Conservation (phyloP, 2,329 filamentous ascomycete species). For the Cladosporium velox region DNA sequence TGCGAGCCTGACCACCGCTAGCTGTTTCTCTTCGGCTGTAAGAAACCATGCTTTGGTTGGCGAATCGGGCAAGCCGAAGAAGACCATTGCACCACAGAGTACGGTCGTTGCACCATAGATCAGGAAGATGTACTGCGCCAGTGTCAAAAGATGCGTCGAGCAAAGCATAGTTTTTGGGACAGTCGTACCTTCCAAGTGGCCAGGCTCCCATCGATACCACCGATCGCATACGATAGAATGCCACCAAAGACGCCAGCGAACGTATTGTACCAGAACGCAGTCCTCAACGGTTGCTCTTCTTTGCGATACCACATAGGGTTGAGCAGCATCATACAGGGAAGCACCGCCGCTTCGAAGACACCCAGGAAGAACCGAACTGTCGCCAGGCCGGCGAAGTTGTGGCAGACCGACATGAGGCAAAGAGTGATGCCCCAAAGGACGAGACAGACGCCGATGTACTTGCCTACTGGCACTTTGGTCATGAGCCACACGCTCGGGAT, state of each 20-base stretch:
- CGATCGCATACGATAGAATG: neutral
- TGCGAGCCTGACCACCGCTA: slow-evolving; percentile 44
- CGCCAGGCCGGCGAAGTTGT: slow-evolving; percentile 59
- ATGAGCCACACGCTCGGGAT: slow-evolving; percentile 60
- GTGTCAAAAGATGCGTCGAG: neutral
- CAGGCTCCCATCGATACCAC: neutral
- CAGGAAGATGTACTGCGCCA: neutral
- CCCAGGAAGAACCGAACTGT: slow-evolving; percentile 64
- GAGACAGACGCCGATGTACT: slow-evolving; percentile 58
- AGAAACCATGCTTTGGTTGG: slow-evolving; percentile 49
- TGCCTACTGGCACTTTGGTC: slow-evolving; percentile 60
- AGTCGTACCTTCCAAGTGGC: neutral
- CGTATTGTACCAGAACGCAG: slow-evolving; percentile 22
- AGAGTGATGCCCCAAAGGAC: slow-evolving; percentile 63
- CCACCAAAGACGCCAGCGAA: neutral
- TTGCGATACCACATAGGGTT: slow-evolving; percentile 27
- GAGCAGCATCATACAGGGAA: slow-evolving; percentile 36
- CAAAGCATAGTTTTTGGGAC: no score
- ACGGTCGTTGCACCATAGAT: slow-evolving; percentile 15
- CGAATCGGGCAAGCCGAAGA: slow-evolving; percentile 46
- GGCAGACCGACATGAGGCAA: slow-evolving; percentile 59
- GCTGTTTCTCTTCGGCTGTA: slow-evolving; percentile 42
- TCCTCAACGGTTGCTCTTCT: slow-evolving; percentile 23
- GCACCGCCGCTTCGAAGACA: slow-evolving; percentile 68
- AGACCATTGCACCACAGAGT: slow-evolving; percentile 37